phyloP scores from a whole-genome alignment of 164 flowering plant genomes.

The Vitis labrusca region DNA sequence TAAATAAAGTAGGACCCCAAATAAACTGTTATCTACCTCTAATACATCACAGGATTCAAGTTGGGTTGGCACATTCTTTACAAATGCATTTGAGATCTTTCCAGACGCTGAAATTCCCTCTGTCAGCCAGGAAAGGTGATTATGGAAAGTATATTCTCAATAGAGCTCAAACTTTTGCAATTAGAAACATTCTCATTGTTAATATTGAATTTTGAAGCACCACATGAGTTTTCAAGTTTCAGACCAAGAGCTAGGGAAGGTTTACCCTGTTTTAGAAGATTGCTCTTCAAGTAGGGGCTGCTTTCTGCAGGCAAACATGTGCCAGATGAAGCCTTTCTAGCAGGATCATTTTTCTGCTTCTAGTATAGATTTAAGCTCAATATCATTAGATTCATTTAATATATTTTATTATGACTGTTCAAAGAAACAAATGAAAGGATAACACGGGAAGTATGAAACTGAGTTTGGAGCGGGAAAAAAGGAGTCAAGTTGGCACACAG shows the following conservation, averaged over 20 bases:
- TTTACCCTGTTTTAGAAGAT: neutral
- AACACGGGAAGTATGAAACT: neutral
- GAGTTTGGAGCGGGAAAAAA: neutral
- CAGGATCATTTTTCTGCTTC: slow-evolving; percentile 17
- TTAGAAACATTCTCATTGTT: slow-evolving; percentile 1
- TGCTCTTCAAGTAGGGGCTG: slow-evolving; percentile 7
- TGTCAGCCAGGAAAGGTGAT: slow-evolving; percentile 20
- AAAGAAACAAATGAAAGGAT: too few species aligned
- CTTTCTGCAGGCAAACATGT: neutral
- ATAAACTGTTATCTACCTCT: slow-evolving; percentile 15
- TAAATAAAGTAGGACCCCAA: neutral
- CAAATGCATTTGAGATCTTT: slow-evolving; percentile 23
- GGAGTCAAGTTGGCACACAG: neutral
- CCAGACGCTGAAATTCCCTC: slow-evolving; percentile 23
- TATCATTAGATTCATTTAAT: too few species aligned
- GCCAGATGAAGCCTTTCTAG: slow-evolving; percentile 3
- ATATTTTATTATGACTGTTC: too few species aligned
- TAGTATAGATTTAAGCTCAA: neutral
- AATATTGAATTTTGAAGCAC: slow-evolving; percentile 4
- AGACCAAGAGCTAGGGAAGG: neutral
- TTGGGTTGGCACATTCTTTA: slow-evolving; percentile 12
- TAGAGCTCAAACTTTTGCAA: slow-evolving; percentile 7
- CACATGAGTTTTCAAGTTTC: slow-evolving; percentile 1
- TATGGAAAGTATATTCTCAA: slow-evolving; percentile 30
- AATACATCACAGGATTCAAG: slow-evolving; percentile 20